Conservation (phyloP, 2,329 filamentous ascomycete genomes). For the Paecilomyces sp. region DNA sequence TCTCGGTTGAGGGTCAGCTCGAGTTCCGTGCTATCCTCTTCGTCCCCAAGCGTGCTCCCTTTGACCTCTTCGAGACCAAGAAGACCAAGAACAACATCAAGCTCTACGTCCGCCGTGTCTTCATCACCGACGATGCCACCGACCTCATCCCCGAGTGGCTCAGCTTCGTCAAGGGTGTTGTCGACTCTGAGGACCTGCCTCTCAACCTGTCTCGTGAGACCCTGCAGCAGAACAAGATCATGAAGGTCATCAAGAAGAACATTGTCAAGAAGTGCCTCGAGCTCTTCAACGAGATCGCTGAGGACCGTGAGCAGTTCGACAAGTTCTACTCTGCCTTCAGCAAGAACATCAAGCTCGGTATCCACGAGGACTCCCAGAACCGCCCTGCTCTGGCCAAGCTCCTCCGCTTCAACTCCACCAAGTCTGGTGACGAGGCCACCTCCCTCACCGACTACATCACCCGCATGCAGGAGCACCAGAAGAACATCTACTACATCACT, state of each 20-base stretch:
- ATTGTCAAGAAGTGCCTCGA: constrained; percentile 99
- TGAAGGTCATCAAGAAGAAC: constrained; percentile 99
- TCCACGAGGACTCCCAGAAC: constrained; percentile 99
- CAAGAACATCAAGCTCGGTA: constrained; percentile 99
- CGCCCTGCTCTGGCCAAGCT: constrained; percentile 89
- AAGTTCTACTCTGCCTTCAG: constrained; percentile 99
- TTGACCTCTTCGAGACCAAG: constrained; percentile 99
- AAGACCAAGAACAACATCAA: constrained; percentile 99
- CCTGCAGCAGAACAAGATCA: constrained; percentile 99
- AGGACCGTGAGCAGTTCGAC: constrained; percentile 99
- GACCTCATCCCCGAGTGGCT: constrained; percentile 99
- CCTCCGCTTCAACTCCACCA: constrained; percentile 97
- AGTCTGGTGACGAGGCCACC: constrained; percentile 92
- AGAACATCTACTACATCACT: constrained; percentile 99
- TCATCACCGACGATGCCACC: constrained; percentile 99
- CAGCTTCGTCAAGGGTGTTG: constrained; percentile 99
- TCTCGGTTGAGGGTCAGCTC: constrained; percentile 99
- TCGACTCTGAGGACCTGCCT: constrained; percentile 98
- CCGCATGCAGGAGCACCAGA: constrained; percentile 99
- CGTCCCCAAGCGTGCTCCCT: constrained; percentile 98
- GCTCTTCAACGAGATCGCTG: constrained; percentile 97
- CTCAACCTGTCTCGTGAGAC: constrained; percentile 99
- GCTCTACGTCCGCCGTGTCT: constrained; percentile 99
- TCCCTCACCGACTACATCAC: constrained; percentile 97
- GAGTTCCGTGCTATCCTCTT: constrained; percentile 99